A percentile compares a stretch with the other conserved stretches of the same genome.
phyloP scores from a whole-genome alignment of 1,139 yeast species.

The Pichia sp. region DNA sequence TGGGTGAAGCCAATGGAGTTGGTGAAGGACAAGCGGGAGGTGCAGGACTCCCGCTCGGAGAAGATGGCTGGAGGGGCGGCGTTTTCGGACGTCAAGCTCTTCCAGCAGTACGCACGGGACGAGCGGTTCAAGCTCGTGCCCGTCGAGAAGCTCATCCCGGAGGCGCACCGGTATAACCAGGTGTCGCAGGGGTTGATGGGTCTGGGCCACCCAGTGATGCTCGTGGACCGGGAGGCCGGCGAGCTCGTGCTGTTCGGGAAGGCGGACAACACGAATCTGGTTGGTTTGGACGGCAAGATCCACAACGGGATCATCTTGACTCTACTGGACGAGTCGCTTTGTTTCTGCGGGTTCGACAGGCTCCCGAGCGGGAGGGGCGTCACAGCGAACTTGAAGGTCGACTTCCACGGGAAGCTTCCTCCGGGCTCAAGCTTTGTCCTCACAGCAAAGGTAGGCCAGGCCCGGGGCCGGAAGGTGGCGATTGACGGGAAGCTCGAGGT shows the following conservation, averaged over 20 bases:
- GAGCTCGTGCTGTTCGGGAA: constrained; percentile 53
- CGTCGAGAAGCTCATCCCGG: constrained; percentile 50
- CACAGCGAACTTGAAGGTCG: constrained; percentile 69
- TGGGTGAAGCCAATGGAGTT: constrained; percentile 28
- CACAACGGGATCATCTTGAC: constrained; percentile 89
- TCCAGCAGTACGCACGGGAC: constrained; percentile 33
- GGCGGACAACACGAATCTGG: constrained; percentile 30
- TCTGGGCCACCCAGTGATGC: constrained; percentile 52
- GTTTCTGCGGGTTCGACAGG: constrained; percentile 79
- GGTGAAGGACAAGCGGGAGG: constrained; percentile 4
- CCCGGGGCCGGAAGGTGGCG: constrained; percentile 75
- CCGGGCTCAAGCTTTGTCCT: constrained; percentile 65
- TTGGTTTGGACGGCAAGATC: constrained; percentile 67
- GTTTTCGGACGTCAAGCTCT: constrained; percentile 27
- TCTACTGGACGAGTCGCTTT: constrained; percentile 78
- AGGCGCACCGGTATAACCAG: constrained; percentile 56
- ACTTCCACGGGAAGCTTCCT: constrained; percentile 62
- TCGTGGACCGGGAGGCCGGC: constrained; percentile 43
- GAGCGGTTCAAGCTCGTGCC: constrained; percentile 28
- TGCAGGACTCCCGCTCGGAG: background rate
- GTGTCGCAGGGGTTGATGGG: constrained; percentile 63
- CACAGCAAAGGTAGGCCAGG: constrained; percentile 60
- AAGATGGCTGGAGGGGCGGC: background rate
- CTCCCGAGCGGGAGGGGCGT: constrained; percentile 89
- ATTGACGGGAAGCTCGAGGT: constrained; percentile 49